Conservation (phyloP, 805 yeast genomes). For the Pichia kluyveri region DNA sequence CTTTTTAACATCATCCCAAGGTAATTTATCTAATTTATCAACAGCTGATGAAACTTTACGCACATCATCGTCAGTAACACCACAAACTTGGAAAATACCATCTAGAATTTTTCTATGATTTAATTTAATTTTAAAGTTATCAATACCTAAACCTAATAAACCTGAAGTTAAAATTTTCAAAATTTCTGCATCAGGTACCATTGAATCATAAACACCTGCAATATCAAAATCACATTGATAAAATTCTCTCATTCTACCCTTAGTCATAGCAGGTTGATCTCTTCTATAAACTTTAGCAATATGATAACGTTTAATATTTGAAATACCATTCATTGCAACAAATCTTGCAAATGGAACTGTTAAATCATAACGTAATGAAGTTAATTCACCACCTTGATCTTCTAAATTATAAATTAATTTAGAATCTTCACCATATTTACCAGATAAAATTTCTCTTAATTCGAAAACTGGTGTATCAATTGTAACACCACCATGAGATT, state of each 20-base stretch:
- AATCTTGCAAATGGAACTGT: slow-evolving; percentile 98
- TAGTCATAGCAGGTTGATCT: slow-evolving; percentile 99
- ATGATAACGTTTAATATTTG: slow-evolving; percentile 87
- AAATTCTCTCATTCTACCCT: slow-evolving; percentile 99
- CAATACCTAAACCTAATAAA: slow-evolving; percentile 70
- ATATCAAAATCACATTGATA: slow-evolving; percentile 98
- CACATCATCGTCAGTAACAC: slow-evolving; percentile 89
- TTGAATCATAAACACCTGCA: slow-evolving; percentile 85
- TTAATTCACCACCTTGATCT: slow-evolving; percentile 98
- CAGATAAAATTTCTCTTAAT: slow-evolving; percentile 87
- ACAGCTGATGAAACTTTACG: slow-evolving; percentile 92
- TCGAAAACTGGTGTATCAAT: slow-evolving; percentile 98
- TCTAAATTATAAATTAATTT: slow-evolving; percentile 91
- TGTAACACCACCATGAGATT: slow-evolving; percentile 96
- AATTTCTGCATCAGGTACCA: slow-evolving; percentile 95
- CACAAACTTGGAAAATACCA: slow-evolving; percentile 92
- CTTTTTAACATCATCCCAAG: slow-evolving; percentile 89
- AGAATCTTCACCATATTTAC: slow-evolving; percentile 98
- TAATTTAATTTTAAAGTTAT: slow-evolving; percentile 82
- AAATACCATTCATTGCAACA: slow-evolving; percentile 91
- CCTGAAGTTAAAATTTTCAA: slow-evolving; percentile 80
- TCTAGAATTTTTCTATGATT: slow-evolving; percentile 95
- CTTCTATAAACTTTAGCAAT: slow-evolving; percentile 98
- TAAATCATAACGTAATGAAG: slow-evolving; percentile 90
- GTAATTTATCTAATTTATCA: slow-evolving; percentile 89